Base-by-base conservation (phyloP, 2,329 filamentous ascomycete species). In the Emmonsia crescens region DNA sequence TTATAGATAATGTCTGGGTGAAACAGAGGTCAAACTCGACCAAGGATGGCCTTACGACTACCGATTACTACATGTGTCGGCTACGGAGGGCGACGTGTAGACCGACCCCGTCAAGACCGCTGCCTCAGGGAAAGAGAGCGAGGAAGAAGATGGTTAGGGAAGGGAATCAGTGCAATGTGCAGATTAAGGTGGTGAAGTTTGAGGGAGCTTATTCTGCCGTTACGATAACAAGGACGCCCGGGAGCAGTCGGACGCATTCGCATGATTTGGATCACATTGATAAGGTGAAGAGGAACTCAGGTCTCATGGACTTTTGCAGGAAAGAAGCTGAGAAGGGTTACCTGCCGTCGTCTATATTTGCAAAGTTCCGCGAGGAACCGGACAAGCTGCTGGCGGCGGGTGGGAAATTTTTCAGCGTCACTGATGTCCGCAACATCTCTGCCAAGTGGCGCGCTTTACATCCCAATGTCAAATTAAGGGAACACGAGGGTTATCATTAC, bases 1-100 rank as follows among this genome's bases (percentile, higher is more conserved):
- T 77, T 59, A 76, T 79, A 57, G 78, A 80, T 65, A 80, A 80
- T 64, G 75, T 79, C n/a, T 80, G 77, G 77, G 76, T 79, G 12
- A 78, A 78, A 60, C 75, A 78, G 64, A 73, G 77, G 62, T 73
- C 71, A 19, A 74, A 75, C 62, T 68, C 74, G 8, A 76, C 73
- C 65, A 75, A 75, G 64, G 74, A 74, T 63, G 76, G 75, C 2
- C 73, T 73, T 52, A 74, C 72, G 59, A 76, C 71, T 3, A 77
- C 77, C 2, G 78, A 79, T 55, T 79, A 78, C 64, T 80, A 79
- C 62, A 77, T 76, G 70, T 80, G 78, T 65, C 73, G 78, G 55
- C 65, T 79, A 60, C 74, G 77, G 61, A 72, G 74, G 48, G 70
- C 72, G 42, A 75, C 71, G 14, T 70, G 72, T 59, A 75, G 76